These are phyloP conservation scores for Simmondsia chinensis DNA, from an alignment of 148 eudicot genomes.

Conservation along the genomic window DNA sequence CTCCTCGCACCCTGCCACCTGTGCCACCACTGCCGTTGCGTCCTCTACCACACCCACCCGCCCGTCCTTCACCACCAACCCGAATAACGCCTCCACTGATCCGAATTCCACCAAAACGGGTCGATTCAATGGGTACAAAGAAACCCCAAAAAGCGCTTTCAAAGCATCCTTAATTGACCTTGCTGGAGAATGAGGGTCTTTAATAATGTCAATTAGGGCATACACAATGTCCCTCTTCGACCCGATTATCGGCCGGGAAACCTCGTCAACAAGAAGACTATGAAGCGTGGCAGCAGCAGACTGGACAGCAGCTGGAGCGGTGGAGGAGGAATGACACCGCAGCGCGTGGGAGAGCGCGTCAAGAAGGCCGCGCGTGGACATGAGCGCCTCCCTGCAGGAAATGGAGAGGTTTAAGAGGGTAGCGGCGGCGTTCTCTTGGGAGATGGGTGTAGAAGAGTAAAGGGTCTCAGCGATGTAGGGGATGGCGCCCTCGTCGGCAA, in stretches of 20 bases:
- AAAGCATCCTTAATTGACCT: constrained; percentile 56
- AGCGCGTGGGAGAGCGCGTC: constrained; percentile 75
- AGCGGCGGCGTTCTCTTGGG: constrained; percentile 77
- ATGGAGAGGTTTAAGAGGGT: constrained; percentile 72
- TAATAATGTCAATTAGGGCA: constrained; percentile 48
- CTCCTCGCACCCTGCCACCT: too few species aligned
- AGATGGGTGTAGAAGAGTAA: constrained; percentile 30
- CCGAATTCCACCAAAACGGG: constrained; percentile 45
- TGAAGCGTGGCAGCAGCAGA: constrained; percentile 59
- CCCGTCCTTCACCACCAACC: constrained; percentile 40
- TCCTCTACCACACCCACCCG: constrained; percentile 22
- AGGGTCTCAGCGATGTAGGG: constrained; percentile 59
- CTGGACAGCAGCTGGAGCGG: constrained; percentile 39
- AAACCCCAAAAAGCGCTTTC: constrained; percentile 63
- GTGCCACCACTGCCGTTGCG: not conserved
- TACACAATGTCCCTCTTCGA: constrained; percentile 59
- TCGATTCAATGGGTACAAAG: constrained; percentile 44
- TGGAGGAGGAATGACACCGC: constrained; percentile 18
- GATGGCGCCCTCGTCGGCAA: constrained; percentile 60
- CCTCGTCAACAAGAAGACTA: constrained; percentile 39
- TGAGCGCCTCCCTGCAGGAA: constrained; percentile 33
- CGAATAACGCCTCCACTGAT: constrained; percentile 42
- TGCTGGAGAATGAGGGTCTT: constrained; percentile 20
- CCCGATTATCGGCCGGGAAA: constrained; percentile 51
- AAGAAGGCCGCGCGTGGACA: constrained; percentile 50